Conservation (phyloP, 169 alveolate species). For the Toxoplasma gondii region DNA sequence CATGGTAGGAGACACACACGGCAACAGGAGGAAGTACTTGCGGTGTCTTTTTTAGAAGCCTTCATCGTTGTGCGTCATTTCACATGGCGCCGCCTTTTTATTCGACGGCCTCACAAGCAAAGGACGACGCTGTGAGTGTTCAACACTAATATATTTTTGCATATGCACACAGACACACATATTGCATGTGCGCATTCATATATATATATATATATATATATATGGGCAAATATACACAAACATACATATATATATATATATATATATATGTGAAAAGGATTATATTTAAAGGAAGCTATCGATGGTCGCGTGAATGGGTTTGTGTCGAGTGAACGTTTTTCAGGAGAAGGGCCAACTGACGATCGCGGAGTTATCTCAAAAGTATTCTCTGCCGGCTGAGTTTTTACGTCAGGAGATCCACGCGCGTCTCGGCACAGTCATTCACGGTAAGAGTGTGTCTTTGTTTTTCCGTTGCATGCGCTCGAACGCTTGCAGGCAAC, state of each 20-base stretch:
- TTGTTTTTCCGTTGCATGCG: not conserved
- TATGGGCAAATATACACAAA: not conserved
- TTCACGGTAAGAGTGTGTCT: not conserved
- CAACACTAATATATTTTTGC: too few relatives aligned
- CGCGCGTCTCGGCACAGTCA: not conserved
- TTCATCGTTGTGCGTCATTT: too few relatives aligned
- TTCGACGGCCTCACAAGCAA: too few relatives aligned
- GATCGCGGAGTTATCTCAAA: not conserved
- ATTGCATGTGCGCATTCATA: not conserved
- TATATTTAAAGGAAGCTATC: not conserved
- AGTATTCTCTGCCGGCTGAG: not conserved
- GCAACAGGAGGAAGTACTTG: too few relatives aligned
- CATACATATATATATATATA: not conserved
- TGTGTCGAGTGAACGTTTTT: not conserved
- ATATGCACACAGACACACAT: too few relatives aligned
- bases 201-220: not conserved
- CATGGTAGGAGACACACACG: too few relatives aligned
- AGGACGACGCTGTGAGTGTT: too few relatives aligned
- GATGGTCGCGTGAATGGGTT: not conserved
- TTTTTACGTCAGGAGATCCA: constrained; percentile 20
- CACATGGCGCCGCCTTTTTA: too few relatives aligned
- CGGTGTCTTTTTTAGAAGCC: too few relatives aligned
- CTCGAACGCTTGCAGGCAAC: not conserved
- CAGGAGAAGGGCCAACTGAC: constrained; percentile 26
- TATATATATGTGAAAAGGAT: not conserved